Evolutionary conservation across 2,329 filamentous ascomycete species (phyloP).

Genomic region (Blastomyces gilchristii): DNA sequence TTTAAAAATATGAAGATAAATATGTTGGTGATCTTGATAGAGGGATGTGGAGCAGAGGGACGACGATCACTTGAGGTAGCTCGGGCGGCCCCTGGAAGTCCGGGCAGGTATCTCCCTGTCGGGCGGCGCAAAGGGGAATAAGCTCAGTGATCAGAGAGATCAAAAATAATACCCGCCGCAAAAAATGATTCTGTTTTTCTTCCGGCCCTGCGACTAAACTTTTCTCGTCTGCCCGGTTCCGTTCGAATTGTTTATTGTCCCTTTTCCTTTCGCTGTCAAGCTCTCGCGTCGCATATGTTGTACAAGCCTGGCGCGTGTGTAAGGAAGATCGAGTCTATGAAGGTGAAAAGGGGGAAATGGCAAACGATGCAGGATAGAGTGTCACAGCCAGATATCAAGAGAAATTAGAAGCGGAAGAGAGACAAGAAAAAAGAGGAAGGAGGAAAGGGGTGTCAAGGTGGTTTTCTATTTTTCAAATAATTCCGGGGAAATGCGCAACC

Average conservation of each 20-base stretch:
- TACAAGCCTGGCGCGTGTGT: slow-evolving; percentile 3
- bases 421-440: neutral
- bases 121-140: slow-evolving; percentile 6
- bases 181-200: neutral
- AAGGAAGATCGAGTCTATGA: neutral
- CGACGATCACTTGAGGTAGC: slow-evolving; percentile 10
- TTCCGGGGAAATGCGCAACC: slow-evolving; percentile 6
- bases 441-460: slow-evolving; percentile 1
- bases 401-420: neutral
- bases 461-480: slow-evolving; percentile 9
- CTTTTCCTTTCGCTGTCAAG: neutral
- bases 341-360: slow-evolving; percentile 2
- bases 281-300: slow-evolving; percentile 5
- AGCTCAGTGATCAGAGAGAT: slow-evolving; percentile 6
- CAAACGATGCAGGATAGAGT: neutral
- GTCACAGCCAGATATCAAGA: neutral
- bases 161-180: slow-evolving; percentile 1
- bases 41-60: slow-evolving; percentile 18
- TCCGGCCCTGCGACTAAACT: neutral
- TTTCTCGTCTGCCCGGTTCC: neutral
- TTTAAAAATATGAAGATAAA: slow-evolving; percentile 1
- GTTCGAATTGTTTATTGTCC: slow-evolving; percentile 4
- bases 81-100: slow-evolving; percentile 6
- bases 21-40: slow-evolving; percentile 13
- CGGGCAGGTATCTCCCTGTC: slow-evolving; percentile 5